These are phyloP conservation scores for Sugiyamaella paludigena DNA, from an alignment of 1,139 yeast species.

Conservation along the genomic window DNA sequence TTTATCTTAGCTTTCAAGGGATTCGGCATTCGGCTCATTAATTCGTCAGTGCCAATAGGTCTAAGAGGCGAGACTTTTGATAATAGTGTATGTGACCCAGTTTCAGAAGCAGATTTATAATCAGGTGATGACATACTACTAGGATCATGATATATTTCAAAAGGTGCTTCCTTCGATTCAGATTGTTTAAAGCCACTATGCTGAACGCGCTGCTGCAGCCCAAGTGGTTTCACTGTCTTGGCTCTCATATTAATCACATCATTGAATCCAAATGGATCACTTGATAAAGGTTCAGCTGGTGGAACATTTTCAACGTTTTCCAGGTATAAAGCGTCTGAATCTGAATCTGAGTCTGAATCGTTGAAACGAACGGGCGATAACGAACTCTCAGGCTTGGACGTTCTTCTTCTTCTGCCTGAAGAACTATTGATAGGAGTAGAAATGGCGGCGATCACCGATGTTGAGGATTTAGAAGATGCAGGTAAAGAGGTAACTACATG, in stretches of 20 bases:
- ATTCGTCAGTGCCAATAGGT: conserved; percentile 1
- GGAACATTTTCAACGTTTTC: conserved; percentile 11
- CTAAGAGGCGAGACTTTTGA: background rate
- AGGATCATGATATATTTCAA: conserved; percentile 8
- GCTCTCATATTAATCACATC: conserved; percentile 1
- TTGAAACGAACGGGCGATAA: background rate
- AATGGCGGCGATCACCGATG: too few species aligned
- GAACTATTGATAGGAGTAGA: too few species aligned
- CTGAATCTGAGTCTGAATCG: conserved; percentile 4
- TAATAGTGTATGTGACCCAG: background rate
- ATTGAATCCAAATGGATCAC: conserved; percentile 18
- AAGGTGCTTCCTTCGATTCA: background rate
- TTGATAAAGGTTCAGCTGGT: conserved; percentile 12
- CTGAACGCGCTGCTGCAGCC: background rate
- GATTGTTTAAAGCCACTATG: background rate
- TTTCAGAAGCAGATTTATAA: background rate
- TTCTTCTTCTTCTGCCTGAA: background rate
- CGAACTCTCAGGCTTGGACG: background rate
- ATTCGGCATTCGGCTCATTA: conserved; percentile 2
- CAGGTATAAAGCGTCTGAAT: conserved; percentile 5
- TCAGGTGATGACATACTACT: background rate
- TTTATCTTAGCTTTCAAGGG: background rate
- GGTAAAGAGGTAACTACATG: background rate
- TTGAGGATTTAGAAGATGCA: too few species aligned
- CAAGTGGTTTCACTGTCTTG: too few species aligned